Evolutionary conservation across 2,329 filamentous ascomycete genomes (phyloP).

Genomic region (Nannizziopsis barbatae): DNA sequence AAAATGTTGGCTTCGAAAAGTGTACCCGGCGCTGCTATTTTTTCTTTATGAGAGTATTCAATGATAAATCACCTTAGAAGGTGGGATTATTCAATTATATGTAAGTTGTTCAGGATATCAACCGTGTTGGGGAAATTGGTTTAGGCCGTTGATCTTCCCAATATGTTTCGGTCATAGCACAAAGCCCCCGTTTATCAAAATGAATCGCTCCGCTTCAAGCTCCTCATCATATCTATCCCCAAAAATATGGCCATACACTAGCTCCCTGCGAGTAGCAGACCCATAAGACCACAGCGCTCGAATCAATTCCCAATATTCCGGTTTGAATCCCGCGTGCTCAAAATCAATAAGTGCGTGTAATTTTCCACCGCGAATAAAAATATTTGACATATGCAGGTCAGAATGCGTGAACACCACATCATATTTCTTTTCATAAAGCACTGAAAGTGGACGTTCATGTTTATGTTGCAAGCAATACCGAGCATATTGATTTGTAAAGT

Average conservation of each 20-base stretch:
- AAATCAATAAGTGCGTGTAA: constrained; percentile 13
- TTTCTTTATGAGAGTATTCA: too few species aligned
- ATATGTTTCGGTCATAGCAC: background rate
- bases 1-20: too few species aligned
- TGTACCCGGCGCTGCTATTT: too few species aligned
- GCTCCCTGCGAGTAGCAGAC: background rate
- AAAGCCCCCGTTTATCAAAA: constrained; percentile 1
- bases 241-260: constrained; percentile 6
- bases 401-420: constrained; percentile 15
- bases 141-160: background rate
- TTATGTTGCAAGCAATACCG: constrained; percentile 5
- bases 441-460: constrained; percentile 7
- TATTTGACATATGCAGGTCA: constrained; percentile 12
- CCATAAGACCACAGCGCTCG: constrained; percentile 8
- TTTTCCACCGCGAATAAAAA: constrained; percentile 9
- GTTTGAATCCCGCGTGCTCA: constrained; percentile 13
- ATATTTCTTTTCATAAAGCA: constrained; percentile 13
- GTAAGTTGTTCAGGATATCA: too few species aligned
- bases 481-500: constrained; percentile 12
- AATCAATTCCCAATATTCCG: constrained; percentile 15
- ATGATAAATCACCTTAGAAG: too few species aligned
- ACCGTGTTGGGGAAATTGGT: too few species aligned
- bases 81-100: too few species aligned
- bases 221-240: constrained; percentile 13
- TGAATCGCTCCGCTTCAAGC: constrained; percentile 9